Conservation (phyloP, 2,329 filamentous ascomycete species). For the Graphilbum sp. region DNA sequence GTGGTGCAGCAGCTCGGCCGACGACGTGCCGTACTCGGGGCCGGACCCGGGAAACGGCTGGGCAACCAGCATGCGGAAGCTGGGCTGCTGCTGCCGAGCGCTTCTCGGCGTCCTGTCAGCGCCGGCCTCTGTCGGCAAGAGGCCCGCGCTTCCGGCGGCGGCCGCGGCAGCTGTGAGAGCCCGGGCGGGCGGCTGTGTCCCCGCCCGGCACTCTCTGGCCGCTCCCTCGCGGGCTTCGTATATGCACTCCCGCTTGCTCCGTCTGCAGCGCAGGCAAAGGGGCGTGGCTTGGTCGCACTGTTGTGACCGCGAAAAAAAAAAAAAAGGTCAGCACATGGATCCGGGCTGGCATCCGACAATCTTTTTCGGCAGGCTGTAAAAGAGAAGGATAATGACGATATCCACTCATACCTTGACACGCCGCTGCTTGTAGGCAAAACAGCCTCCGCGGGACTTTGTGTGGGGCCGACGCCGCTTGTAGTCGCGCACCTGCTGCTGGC, state of each 20-base stretch:
- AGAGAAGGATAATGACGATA: too few relatives aligned
- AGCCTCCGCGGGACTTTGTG: constrained; percentile 11
- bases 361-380: too few relatives aligned
- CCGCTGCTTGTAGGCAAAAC: constrained; percentile 10
- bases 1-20: constrained; percentile 9
- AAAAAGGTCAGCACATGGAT: too few relatives aligned
- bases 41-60: constrained; percentile 3
- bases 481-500: constrained; percentile 9
- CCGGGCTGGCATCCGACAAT: too few relatives aligned
- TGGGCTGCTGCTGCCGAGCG: neutral
- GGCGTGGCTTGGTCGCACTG: constrained; percentile 11
- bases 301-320: too few relatives aligned
- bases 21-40: constrained; percentile 7
- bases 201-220: neutral
- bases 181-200: neutral
- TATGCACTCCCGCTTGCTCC: constrained; percentile 9
- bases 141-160: too few relatives aligned
- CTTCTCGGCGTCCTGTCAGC: too few relatives aligned
- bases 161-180: too few relatives aligned
- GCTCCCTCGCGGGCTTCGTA: constrained; percentile 4
- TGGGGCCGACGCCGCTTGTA: constrained; percentile 11
- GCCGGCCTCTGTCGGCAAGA: too few relatives aligned
- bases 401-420: constrained; percentile 10
- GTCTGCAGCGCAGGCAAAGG: constrained; percentile 9
- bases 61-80: constrained; percentile 2